These are phyloP conservation scores for Wickerhamiella brachini DNA, from an alignment of 805 yeast species.

Conservation along the genomic window DNA sequence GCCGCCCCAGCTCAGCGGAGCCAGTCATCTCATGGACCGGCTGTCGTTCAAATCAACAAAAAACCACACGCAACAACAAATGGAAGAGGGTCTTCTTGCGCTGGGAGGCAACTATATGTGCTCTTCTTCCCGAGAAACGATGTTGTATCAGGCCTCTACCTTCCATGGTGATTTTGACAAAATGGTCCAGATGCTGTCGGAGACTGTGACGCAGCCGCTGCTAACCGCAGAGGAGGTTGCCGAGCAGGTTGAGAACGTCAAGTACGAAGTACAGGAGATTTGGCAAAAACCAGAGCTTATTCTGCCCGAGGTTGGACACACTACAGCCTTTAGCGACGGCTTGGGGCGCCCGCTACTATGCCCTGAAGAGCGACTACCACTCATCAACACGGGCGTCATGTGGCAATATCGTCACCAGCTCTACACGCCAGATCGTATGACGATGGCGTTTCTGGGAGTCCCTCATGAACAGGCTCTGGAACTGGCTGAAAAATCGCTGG, in stretches of 20 bases:
- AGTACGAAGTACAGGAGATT: constrained; percentile 72
- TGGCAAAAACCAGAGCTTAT: constrained; percentile 71
- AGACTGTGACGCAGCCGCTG: constrained; percentile 62
- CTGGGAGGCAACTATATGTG: constrained; percentile 93
- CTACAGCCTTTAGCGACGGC: constrained; percentile 65
- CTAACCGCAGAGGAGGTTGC: constrained; percentile 55
- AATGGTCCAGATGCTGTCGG: constrained; percentile 64
- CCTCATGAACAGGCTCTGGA: constrained; percentile 53
- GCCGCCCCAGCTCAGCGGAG: constrained; percentile 44
- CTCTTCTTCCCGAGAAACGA: constrained; percentile 79
- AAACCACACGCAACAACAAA: constrained; percentile 38
- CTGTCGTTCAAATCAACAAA: constrained; percentile 44
- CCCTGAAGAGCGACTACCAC: constrained; percentile 52
- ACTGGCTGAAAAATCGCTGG: constrained; percentile 48
- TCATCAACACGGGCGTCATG: constrained; percentile 40
- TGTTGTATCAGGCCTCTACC: constrained; percentile 89
- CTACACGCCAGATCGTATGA: constrained; percentile 67
- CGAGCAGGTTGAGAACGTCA: constrained; percentile 60
- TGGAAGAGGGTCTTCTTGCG: constrained; percentile 61
- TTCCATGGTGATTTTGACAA: constrained; percentile 71
- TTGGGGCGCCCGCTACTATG: constrained; percentile 79
- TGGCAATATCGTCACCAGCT: constrained; percentile 47
- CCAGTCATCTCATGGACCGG: constrained; percentile 73
- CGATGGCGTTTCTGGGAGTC: constrained; percentile 80
- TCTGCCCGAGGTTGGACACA: constrained; percentile 81